A percentile compares a stretch with the other conserved stretches of the same genome.
Evolutionary conservation across 2,329 filamentous ascomycete genomes (phyloP).

Genomic region (Aspergillus tamarii): DNA sequence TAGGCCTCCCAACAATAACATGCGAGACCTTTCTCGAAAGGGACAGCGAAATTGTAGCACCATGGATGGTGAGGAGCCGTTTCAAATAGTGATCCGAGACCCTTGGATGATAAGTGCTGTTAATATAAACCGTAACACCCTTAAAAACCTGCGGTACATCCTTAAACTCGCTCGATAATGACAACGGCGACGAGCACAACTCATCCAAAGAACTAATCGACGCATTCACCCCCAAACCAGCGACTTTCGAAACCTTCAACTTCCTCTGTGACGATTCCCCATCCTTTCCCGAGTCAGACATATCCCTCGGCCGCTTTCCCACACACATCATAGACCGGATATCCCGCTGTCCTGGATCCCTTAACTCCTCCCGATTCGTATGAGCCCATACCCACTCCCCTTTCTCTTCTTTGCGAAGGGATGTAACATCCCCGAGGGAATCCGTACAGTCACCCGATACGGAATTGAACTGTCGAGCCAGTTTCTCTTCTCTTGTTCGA

Average conservation of each 20-base stretch:
- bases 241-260: neutral
- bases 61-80: slow-evolving; percentile 73
- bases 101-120: slow-evolving; percentile 79
- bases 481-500: slow-evolving; percentile 68
- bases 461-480: slow-evolving; percentile 70
- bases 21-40: slow-evolving; percentile 81
- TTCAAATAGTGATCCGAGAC: slow-evolving; percentile 88
- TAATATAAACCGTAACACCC: slow-evolving; percentile 78
- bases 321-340: slow-evolving; percentile 41
- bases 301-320: slow-evolving; percentile 12
- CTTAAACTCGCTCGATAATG: neutral
- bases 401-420: neutral
- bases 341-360: slow-evolving; percentile 34
- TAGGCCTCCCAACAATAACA: slow-evolving; percentile 73
- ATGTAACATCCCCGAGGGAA: neutral
- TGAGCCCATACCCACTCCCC: slow-evolving; percentile 17
- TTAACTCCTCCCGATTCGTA: slow-evolving; percentile 31
- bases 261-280: slow-evolving; percentile 10
- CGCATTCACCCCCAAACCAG: neutral
- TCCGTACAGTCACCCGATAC: slow-evolving; percentile 65
- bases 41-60: slow-evolving; percentile 70
- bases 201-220: neutral
- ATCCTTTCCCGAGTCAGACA: neutral
- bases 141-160: slow-evolving; percentile 61
- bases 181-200: neutral